These are phyloP conservation scores for Stereocaulon alpinum DNA, from an alignment of 495 filamentous ascomycete species.

Conservation along the genomic window DNA sequence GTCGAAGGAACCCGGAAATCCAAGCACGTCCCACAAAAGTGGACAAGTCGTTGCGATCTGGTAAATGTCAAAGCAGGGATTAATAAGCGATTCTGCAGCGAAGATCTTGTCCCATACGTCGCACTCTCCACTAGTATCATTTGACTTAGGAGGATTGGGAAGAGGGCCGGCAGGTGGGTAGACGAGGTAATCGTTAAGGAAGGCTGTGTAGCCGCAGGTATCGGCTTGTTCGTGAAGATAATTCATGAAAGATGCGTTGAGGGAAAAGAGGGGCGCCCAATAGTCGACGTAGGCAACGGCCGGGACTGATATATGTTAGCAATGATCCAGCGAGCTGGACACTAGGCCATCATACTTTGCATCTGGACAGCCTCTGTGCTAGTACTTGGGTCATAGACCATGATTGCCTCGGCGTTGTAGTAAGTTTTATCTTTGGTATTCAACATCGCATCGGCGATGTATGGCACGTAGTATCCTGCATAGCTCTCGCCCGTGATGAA, in stretches of 20 bases:
- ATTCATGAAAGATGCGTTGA: slow-evolving; percentile 56
- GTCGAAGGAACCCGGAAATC: slow-evolving; percentile 50
- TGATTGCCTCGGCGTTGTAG: slow-evolving; percentile 55
- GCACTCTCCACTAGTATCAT: slow-evolving; percentile 36
- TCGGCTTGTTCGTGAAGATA: slow-evolving; percentile 45
- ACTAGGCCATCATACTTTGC: slow-evolving; percentile 25
- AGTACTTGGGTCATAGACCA: slow-evolving; percentile 61
- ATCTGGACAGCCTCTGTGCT: slow-evolving; percentile 39
- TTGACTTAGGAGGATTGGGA: slow-evolving; percentile 31
- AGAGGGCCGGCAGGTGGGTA: slow-evolving; percentile 57
- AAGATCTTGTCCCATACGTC: slow-evolving; percentile 47
- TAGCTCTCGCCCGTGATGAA: slow-evolving; percentile 65
- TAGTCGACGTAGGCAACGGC: slow-evolving; percentile 53
- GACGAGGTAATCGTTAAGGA: slow-evolving; percentile 47
- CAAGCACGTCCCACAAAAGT: slow-evolving; percentile 60
- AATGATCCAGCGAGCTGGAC: neutral
- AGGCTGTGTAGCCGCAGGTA: slow-evolving; percentile 56
- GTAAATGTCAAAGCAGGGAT: slow-evolving; percentile 78
- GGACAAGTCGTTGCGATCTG: slow-evolving; percentile 67
- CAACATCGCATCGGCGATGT: slow-evolving; percentile 66
- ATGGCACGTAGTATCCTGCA: slow-evolving; percentile 69
- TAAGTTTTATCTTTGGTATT: slow-evolving; percentile 55
- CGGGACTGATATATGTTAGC: slow-evolving; percentile 35
- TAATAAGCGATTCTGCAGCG: slow-evolving; percentile 45
- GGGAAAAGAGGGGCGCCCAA: slow-evolving; percentile 46